Conservation (phyloP, 768 basidiomycete species). For the Leucocoprinus birnbaumii region DNA sequence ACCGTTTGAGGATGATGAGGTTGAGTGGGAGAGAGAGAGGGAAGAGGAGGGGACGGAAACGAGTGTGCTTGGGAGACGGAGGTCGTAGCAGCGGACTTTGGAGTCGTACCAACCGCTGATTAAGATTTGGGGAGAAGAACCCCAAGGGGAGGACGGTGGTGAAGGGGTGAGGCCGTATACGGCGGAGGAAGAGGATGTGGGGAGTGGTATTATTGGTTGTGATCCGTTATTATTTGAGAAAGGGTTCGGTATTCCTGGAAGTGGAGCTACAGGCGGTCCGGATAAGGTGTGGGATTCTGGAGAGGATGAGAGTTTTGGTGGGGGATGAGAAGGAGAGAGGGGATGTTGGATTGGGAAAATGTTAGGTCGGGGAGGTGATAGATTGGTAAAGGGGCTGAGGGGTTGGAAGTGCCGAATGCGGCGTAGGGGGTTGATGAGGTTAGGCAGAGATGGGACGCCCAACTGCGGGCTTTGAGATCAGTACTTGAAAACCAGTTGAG, state of each 20-base stretch:
- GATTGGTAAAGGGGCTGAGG: constrained; percentile 54
- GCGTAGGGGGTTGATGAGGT: constrained; percentile 55
- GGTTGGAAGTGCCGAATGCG: constrained; percentile 60
- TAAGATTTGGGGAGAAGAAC: constrained; percentile 66
- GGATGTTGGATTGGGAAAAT: constrained; percentile 33
- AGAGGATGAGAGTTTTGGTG: neutral
- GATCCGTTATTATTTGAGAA: neutral
- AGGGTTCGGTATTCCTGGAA: too few species aligned
- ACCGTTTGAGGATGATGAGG: neutral
- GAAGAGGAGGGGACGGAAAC: neutral
- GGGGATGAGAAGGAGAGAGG: constrained; percentile 46
- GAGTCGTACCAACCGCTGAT: constrained; percentile 87
- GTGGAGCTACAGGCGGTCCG: too few species aligned
- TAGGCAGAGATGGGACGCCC: constrained; percentile 58
- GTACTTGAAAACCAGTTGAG: constrained; percentile 22
- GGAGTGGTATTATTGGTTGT: neutral
- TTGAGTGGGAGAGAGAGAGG: neutral
- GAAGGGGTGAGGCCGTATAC: constrained; percentile 71
- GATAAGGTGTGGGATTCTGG: neutral
- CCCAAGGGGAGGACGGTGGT: constrained; percentile 64
- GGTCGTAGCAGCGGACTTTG: constrained; percentile 68
- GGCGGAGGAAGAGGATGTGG: constrained; percentile 36
- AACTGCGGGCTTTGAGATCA: constrained; percentile 52
- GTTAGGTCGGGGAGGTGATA: constrained; percentile 47
- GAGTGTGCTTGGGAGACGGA: constrained; percentile 45